Evolutionary conservation across 352 stramenopile genomes (phyloP).

Genomic region (Phytophthora meadii): DNA sequence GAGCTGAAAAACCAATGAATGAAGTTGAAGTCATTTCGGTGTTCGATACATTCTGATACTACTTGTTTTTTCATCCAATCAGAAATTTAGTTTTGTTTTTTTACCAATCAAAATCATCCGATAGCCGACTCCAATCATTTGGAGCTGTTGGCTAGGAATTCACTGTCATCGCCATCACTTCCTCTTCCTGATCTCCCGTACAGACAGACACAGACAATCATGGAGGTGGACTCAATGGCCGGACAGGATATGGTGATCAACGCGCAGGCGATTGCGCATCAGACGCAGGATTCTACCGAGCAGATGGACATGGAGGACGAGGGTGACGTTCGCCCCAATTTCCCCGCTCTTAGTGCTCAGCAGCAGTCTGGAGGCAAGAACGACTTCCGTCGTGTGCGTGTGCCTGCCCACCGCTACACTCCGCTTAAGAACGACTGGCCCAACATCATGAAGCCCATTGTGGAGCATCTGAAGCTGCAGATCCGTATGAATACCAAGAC

Average conservation of each 20-base stretch:
- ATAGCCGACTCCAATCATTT: constrained; percentile 59
- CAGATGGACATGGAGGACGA: constrained; percentile 73
- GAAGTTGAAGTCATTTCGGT: no score
- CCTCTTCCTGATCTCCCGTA: constrained; percentile 15
- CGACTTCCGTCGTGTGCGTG: constrained; percentile 96
- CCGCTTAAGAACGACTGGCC: constrained; percentile 99
- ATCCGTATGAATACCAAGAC: constrained; percentile 99
- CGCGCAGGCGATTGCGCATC: constrained; percentile 46
- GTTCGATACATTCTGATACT: no score
- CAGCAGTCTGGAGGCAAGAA: constrained; percentile 87
- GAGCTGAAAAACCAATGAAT: constrained; percentile 46
- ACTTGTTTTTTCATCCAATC: no score
- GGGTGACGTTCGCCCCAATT: constrained; percentile 59
- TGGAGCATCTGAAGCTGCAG: constrained; percentile 98
- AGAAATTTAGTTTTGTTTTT: constrained; percentile 8
- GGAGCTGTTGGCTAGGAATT: constrained; percentile 22
- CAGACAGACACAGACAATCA: constrained; percentile 23
- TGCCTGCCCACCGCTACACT: constrained; percentile 97
- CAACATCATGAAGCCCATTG: constrained; percentile 98
- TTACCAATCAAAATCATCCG: constrained; percentile 33
- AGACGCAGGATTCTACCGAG: constrained; percentile 55
- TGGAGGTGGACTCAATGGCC: constrained; percentile 78
- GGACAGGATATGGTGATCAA: constrained; percentile 76
- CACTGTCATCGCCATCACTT: constrained; percentile 27
- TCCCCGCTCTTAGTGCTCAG: constrained; percentile 83